Conservation (phyloP, 1,284 basidiomycete genomes). For the Puccinia sorghi region DNA sequence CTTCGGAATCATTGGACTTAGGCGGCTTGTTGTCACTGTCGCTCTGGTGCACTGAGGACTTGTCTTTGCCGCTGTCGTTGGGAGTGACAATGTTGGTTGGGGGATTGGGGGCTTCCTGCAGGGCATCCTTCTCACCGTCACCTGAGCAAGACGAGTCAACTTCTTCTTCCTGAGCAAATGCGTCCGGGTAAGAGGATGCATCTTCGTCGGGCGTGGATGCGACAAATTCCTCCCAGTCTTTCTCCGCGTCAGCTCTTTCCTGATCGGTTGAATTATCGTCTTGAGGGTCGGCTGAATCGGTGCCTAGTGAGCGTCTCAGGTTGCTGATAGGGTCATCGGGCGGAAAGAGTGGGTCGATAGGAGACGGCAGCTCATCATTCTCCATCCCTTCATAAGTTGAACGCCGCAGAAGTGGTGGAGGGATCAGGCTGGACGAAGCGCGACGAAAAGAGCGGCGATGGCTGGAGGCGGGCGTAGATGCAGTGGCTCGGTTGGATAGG, state of each 20-base stretch:
- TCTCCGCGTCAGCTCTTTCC: conserved; percentile 3
- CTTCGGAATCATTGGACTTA: neutral
- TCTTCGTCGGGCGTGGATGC: neutral
- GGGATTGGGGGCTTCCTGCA: neutral
- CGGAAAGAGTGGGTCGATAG: neutral
- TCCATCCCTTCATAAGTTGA: neutral
- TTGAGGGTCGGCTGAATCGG: neutral
- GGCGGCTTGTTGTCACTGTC: neutral
- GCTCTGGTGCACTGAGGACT: neutral
- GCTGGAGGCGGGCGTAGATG: neutral
- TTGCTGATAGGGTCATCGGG: neutral
- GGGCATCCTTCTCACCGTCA: neutral
- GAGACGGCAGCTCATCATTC: neutral
- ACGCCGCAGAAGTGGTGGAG: neutral
- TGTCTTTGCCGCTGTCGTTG: neutral
- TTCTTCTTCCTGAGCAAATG: neutral
- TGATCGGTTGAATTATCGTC: neutral
- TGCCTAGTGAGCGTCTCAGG: neutral
- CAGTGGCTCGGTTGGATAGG: neutral
- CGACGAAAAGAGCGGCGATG: conserved; percentile 1
- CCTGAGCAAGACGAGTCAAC: neutral
- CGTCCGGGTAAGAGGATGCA: conserved; percentile 1
- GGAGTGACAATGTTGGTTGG: neutral
- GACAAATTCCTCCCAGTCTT: conserved; percentile 15
- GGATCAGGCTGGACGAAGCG: neutral